These are phyloP conservation scores for Cryoendolithus antarcticus DNA, from an alignment of 2,329 filamentous ascomycete species.

Conservation along the genomic window DNA sequence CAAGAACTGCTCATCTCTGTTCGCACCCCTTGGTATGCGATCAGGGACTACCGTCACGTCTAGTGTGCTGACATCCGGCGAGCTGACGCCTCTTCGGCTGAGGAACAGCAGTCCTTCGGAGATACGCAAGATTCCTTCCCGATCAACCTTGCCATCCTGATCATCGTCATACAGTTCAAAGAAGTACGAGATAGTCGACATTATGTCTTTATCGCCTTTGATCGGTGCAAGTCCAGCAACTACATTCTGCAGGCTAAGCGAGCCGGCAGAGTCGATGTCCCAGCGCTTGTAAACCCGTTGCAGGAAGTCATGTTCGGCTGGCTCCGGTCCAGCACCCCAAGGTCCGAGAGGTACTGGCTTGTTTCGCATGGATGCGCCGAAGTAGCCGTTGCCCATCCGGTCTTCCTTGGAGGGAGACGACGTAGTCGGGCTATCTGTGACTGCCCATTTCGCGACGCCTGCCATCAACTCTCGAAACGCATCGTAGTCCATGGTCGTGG, in stretches of 20 bases:
- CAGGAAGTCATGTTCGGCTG: conserved; percentile 92
- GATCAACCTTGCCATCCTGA: conserved; percentile 78
- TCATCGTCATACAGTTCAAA: conserved; percentile 96
- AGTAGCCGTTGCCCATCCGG: conserved; percentile 42
- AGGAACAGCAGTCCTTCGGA: conserved; percentile 90
- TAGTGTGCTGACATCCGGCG: conserved; percentile 41
- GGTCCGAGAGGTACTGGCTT: conserved; percentile 28
- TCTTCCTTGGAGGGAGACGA: conserved; percentile 39
- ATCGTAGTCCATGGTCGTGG: conserved; percentile 93
- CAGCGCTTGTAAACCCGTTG: conserved; percentile 75
- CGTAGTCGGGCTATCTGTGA: conserved; percentile 63
- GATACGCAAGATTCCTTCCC: conserved; percentile 88
- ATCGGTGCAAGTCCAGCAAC: conserved; percentile 82
- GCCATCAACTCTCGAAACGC: conserved; percentile 90
- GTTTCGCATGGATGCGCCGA: conserved; percentile 32
- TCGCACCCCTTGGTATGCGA: conserved; percentile 26
- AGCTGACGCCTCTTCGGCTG: conserved; percentile 71
- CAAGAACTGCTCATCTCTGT: conserved; percentile 74
- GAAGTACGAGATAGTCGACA: conserved; percentile 96
- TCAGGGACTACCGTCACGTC: conserved; percentile 19
- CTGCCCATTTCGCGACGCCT: conserved; percentile 77
- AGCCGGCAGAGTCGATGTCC: conserved; percentile 65
- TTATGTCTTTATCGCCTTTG: conserved; percentile 88
- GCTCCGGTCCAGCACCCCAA: conserved; percentile 52
- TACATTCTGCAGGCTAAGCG: conserved; percentile 78